A percentile compares a stretch with the other conserved stretches of the same genome.
Evolutionary conservation across 208 protist species (phyloP).

Genomic region (Crithidia sp.): DNA sequence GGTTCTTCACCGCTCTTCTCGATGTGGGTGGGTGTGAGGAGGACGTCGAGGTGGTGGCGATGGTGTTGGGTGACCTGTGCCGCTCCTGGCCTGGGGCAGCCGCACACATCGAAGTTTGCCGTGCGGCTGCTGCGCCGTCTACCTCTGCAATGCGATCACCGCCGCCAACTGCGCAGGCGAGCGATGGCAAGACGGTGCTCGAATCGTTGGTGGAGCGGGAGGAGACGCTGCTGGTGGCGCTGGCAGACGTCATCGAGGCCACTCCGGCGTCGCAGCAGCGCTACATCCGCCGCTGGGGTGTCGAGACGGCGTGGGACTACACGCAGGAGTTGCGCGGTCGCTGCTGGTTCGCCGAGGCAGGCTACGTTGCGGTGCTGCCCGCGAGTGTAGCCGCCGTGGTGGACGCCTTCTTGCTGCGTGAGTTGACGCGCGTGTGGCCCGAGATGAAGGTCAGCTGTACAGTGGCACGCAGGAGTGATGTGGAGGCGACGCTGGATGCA

Average conservation of each 20-base stretch:
- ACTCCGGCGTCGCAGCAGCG: constrained; percentile 3
- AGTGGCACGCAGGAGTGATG: not conserved
- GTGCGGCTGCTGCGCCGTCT: not conserved
- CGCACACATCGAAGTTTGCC: constrained; percentile 32
- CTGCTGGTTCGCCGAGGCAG: constrained; percentile 18
- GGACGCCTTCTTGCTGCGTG: constrained; percentile 38
- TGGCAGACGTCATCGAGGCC: constrained; percentile 23
- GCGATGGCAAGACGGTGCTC: no score
- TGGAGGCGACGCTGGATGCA: not conserved
- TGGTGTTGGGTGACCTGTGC: constrained; percentile 30
- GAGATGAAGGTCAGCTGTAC: not conserved
- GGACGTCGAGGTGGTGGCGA: constrained; percentile 19
- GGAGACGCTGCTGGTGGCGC: constrained; percentile 24
- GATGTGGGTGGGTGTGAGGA: constrained; percentile 28
- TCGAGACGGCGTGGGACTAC: constrained; percentile 28
- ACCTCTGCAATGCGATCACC: not conserved
- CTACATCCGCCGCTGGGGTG: constrained; percentile 30
- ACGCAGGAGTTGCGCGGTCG: constrained; percentile 17
- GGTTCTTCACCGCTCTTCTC: constrained; percentile 27
- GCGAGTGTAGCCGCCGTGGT: not conserved
- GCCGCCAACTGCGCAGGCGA: no score
- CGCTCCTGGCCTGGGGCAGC: constrained; percentile 12
- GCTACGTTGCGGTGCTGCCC: constrained; percentile 19
- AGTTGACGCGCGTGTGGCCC: constrained; percentile 26
- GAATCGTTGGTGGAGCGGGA: constrained; percentile 9